Base-by-base conservation (phyloP, 495 filamentous ascomycete species). In the Cladorrhinum samala region DNA sequence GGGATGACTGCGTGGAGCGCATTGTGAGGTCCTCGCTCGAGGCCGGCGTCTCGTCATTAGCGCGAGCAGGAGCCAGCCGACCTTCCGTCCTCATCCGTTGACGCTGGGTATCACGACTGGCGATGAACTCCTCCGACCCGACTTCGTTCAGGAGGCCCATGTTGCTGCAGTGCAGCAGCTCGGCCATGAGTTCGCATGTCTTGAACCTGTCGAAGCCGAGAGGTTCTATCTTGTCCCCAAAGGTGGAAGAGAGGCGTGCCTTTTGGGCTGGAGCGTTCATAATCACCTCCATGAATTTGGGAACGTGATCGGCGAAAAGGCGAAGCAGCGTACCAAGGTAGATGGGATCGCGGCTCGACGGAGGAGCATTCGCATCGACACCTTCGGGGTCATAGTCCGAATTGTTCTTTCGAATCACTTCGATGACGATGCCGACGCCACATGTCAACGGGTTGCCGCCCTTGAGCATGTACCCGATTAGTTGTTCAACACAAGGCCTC, bases 341-440 rank as follows among this genome's bases (percentile, higher is more conserved):
- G 50, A 99, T 99, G 4, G 93, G 94, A 63, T 99, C 93, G 45
- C 87, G 86, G 57, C 82, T 85, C 9, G 88, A 88, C 2, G 91
- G 90, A 48, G 81, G 70, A 9, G 87, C 79, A 54, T 90, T 86
- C 33, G 88, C 83, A 44, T 88, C 86, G 43, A 84, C 79, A 56
- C 87, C 85, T 57, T 97, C 94, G 2, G 91, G 87, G 59, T 99
- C 93, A 62, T 99, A 99, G 68, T 99, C 93, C 0, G 94, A 97
- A 63, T 99, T 99, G 63, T 99, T 99, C 73, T 99, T 99, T 46
- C 93, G 82, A 61, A 99, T 99, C 23, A 99, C 93, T 68, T 99
- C 93, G 57, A 99, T 97, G 11, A 99, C 82, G 56, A 96, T 96
- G 14, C 94, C 93, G 24, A 99, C 93, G 17, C 93, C 94, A 37